Evolutionary conservation across 2,329 filamentous ascomycete genomes (phyloP).

Genomic region (Ploettnerulaceae sp.): DNA sequence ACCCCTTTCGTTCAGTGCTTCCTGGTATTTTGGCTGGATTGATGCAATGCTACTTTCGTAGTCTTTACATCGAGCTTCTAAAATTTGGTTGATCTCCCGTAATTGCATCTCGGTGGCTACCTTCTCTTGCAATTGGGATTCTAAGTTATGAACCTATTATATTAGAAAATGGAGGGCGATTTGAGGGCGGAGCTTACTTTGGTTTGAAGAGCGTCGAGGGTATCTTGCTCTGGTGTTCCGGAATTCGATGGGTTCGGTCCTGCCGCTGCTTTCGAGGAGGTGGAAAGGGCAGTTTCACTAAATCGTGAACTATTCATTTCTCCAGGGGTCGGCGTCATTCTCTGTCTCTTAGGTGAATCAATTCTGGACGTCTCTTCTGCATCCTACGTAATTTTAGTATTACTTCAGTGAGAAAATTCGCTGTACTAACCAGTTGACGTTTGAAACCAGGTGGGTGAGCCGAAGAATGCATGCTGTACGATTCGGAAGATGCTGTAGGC

Average conservation of each 20-base stretch:
- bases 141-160: constrained; percentile 35
- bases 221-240: not conserved
- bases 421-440: constrained; percentile 20
- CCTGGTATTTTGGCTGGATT: constrained; percentile 45
- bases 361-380: constrained; percentile 10
- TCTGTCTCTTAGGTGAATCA: constrained; percentile 25
- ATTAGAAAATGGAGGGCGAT: too few relatives aligned
- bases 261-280: not conserved
- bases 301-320: constrained; percentile 6
- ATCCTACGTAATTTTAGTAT: constrained; percentile 14
- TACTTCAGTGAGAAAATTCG: too few relatives aligned
- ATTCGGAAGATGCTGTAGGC: not conserved
- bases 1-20: constrained; percentile 48
- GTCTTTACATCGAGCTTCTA: constrained; percentile 44
- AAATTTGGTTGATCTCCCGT: constrained; percentile 39
- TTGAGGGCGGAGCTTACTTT: not conserved
- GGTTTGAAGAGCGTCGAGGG: not conserved
- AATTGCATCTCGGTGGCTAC: constrained; percentile 36
- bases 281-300: constrained; percentile 9
- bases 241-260: not conserved
- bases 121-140: constrained; percentile 26
- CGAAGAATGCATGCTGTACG: not conserved
- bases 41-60: constrained; percentile 41
- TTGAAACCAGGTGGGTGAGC: constrained; percentile 7
- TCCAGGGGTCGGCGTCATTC: constrained; percentile 16